Evolutionary conservation across 2,329 filamentous ascomycete genomes (phyloP), one percentile per base, ranked within the genome.

Genomic region (Colletotrichum lentis): DNA sequence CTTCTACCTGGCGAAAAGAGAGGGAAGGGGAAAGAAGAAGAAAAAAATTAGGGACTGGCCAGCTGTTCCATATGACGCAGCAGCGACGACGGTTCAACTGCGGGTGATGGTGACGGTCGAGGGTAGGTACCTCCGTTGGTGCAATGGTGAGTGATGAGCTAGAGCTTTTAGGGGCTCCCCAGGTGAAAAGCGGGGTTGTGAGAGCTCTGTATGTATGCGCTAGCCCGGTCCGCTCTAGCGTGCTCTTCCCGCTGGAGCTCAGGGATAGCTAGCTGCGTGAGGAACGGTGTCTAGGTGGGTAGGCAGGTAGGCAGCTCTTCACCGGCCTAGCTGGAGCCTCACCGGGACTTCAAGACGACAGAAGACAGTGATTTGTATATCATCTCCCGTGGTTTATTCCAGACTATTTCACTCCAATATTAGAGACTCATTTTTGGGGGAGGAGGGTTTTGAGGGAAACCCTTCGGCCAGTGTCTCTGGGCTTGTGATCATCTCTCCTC

Each of bases 31-130:
- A 3, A n/a, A 5, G n/a, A n/a, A n/a, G n/a, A n/a, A n/a, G n/a
- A n/a, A 31, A 49, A 49, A 24, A 24, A 24, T 24, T 24, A 18
- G 16, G 18, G 24, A 62, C 18, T 20, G n/a, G 47, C 35, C 57
- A 61, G 59, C 49, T 62, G 59, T 53, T 65, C 35, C 47, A 41
- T 62, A 60, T 60, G 57, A 50, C 57, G 57, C 57, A 43, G 14
- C 2, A n/a, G n/a, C n/a, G n/a, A 5, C 7, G 1, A 35, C 37
- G 57, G 27, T 44, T 31, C 31, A 41, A 55, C n/a, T 11, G 47
- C 47, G 52, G 47, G 37, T 61, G 58, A 61, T n/a, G 27, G 49
- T n/a, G 10, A 53, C 31, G 31, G 31, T 35, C 2, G 24, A 24
- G 24, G 4, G 24, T 24, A 35, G 31, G 31, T 35, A 10, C 27